phyloP scores from a whole-genome alignment of 371 early-diverging fungal species.

The Dichotomocladium elegans region DNA sequence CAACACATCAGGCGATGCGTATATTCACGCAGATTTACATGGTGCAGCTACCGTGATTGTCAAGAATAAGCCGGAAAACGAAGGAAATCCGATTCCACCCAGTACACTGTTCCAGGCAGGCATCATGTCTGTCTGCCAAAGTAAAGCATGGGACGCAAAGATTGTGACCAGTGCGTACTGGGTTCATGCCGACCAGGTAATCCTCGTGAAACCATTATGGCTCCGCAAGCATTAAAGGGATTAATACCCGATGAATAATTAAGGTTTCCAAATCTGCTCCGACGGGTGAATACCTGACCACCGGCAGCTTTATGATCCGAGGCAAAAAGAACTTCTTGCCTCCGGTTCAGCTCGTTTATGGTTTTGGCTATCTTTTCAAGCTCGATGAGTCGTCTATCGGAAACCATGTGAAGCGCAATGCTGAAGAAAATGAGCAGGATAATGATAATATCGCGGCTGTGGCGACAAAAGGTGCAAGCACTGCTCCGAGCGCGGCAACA shows the following conservation, averaged over 20 bases:
- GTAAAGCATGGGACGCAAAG: constrained; percentile 98
- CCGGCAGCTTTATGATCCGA: constrained; percentile 97
- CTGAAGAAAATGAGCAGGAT: constrained; percentile 19
- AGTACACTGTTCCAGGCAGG: constrained; percentile 94
- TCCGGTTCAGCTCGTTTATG: constrained; percentile 94
- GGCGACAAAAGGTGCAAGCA: no score
- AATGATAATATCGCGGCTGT: no score
- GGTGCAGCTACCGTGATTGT: constrained; percentile 95
- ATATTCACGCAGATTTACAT: constrained; percentile 96
- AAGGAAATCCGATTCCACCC: constrained; percentile 75
- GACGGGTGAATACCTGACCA: constrained; percentile 93
- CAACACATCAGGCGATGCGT: constrained; percentile 70
- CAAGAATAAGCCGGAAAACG: constrained; percentile 74
- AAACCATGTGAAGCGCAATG: constrained; percentile 52
- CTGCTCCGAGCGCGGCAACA: no score
- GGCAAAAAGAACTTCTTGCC: constrained; percentile 97
- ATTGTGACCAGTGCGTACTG: constrained; percentile 96
- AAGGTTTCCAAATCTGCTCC: constrained; percentile 93
- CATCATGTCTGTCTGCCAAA: constrained; percentile 94
- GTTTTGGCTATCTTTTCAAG: constrained; percentile 93
- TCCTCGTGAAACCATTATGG: not conserved
- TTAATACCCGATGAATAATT: not conserved
- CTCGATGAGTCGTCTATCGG: constrained; percentile 77
- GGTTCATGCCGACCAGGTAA: constrained; percentile 85
- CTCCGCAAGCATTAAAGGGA: no score